Evolutionary conservation across 768 basidiomycete species (phyloP).

Genomic region (Amanita pseudoporphyria): DNA sequence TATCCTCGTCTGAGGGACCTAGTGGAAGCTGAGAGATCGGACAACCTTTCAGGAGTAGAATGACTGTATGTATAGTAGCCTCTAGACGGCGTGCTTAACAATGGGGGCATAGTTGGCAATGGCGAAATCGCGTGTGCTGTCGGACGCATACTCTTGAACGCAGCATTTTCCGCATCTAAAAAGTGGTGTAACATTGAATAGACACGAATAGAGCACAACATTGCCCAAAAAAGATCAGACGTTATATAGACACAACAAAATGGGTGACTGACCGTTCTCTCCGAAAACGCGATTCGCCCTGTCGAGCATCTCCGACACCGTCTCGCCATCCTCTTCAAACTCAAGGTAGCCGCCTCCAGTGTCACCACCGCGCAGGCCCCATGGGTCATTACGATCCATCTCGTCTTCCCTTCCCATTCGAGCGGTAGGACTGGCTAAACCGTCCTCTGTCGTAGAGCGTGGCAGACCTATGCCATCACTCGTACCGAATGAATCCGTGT

Average conservation of each 20-base stretch:
- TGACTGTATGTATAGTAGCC: conserved; percentile 21
- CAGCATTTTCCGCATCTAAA: conserved; percentile 50
- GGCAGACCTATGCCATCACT: conserved; percentile 3
- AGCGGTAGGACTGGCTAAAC: neutral
- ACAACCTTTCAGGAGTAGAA: conserved; percentile 17
- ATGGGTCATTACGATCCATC: neutral
- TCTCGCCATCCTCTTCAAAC: conserved; percentile 34
- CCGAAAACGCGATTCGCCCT: conserved; percentile 72
- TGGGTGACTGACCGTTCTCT: conserved; percentile 48
- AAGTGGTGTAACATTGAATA: conserved; percentile 4
- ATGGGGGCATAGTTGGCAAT: conserved; percentile 26
- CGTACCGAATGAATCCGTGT: conserved; percentile 1
- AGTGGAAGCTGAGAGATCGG: conserved; percentile 16
- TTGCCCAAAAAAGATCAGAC: neutral
- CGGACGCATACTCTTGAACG: conserved; percentile 55
- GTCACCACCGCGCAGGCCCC: conserved; percentile 1
- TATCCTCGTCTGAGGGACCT: conserved; percentile 22
- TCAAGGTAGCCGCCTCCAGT: neutral
- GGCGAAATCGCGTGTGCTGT: conserved; percentile 24
- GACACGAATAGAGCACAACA: neutral
- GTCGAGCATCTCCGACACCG: conserved; percentile 57
- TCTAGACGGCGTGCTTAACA: conserved; percentile 17
- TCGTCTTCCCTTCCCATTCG: neutral
- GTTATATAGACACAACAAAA: conserved; percentile 4
- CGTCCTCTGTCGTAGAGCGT: conserved; percentile 6